Base-by-base conservation (phyloP, 1,284 basidiomycete species). In the Malassezia globosa region DNA sequence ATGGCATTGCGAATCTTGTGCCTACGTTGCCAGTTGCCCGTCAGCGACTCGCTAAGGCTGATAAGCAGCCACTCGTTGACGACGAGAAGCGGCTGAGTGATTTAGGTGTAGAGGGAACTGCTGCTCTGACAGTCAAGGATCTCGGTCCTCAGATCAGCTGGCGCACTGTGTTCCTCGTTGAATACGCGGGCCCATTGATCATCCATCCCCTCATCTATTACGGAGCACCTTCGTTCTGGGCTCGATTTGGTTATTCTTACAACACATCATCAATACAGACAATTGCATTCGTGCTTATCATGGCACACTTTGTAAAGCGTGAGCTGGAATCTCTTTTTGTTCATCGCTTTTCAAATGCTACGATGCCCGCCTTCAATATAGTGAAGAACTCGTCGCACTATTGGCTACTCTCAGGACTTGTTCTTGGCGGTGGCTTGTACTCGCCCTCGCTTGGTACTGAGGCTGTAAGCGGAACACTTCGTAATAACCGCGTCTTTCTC, bases 251-350 rank as follows among this genome's bases (percentile, higher is more conserved):
- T 27, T 31, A 23, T 21, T 44, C 56, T 1, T 81, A 87, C 26
- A 75, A 80, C 43, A 84, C 85, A 61, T 87, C 85, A 61, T 70
- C 76, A 38, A 71, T 94, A 64, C 89, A 94, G 73, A 82, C 78
- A 83, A 81, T 83, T 49, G 81, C 84, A 1, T 85, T 84, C 58
- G 78, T 75, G 5, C 79, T 95, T 58, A 80, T 88, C 27, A 76
- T 95, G 66, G 66, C 83, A 13, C 92, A 97, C 73, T 97, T 90
- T 72, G 59, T 81, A 54, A 97, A 99, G 76, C 83, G 92, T 38
- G 88, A 95, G 72, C 73, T 88, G 19, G 92, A 99, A 74, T 92
- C 94, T 1, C 60, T 92, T 8, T 95, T 92, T 49, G 77, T 72
- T n/a, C 49, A 60, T 45, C 82, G 86, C 16, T 97, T 97, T 78